These are phyloP conservation scores for Geotrichum fermentans DNA, from an alignment of 1,139 yeast genomes.

Conservation along the genomic window DNA sequence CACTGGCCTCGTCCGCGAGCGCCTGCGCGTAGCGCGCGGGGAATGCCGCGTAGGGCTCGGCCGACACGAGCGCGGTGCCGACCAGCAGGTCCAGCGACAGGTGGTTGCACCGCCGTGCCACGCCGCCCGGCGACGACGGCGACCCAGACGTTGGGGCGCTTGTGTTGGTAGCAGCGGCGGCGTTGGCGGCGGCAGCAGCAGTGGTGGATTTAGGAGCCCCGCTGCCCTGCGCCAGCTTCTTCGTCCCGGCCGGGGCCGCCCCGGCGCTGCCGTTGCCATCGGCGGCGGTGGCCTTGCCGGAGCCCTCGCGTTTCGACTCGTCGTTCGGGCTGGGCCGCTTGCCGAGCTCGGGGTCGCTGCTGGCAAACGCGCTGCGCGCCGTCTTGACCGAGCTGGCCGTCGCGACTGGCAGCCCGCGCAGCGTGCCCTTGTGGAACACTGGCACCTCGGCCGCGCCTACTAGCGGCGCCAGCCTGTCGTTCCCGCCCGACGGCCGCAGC, in stretches of 20 bases:
- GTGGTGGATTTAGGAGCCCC: not conserved
- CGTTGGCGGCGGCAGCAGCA: not conserved
- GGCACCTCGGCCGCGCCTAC: constrained; percentile 7
- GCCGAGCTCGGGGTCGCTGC: not conserved
- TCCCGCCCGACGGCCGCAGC: not conserved
- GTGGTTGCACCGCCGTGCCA: not conserved
- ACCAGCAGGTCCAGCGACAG: not conserved
- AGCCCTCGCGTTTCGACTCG: not conserved
- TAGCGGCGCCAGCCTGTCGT: not conserved
- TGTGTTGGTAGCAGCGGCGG: not conserved
- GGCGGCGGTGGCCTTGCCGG: not conserved
- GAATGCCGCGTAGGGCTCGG: not conserved
- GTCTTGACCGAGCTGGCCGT: not conserved
- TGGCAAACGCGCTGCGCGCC: not conserved
- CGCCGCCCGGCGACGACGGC: not conserved
- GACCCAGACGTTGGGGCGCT: not conserved
- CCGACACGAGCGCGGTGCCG: constrained; percentile 1
- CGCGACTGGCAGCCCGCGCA: constrained; percentile 1
- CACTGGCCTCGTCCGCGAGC: constrained; percentile 9
- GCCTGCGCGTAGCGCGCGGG: constrained; percentile 12
- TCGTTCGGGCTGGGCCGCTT: not conserved
- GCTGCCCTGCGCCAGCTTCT: not conserved
- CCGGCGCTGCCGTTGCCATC: not conserved
- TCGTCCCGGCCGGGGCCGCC: not conserved
- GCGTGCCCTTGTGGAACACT: not conserved